Evolutionary conservation across 1,139 yeast genomes (phyloP).

Genomic region (Hemisphaericaspora lyxosophila): DNA sequence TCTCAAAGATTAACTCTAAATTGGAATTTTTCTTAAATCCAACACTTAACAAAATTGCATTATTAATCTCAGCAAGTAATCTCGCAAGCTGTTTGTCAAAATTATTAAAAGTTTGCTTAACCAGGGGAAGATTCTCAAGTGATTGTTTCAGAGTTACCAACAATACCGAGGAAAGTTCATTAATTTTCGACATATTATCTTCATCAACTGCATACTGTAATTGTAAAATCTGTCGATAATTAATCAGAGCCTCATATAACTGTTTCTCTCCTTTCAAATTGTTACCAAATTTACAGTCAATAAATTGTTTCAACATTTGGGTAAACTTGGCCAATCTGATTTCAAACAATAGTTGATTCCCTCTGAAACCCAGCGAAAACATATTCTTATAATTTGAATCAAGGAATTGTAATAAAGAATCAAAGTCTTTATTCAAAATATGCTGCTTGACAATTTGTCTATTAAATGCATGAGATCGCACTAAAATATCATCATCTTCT

Average conservation of each 20-base stretch:
- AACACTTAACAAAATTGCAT: constrained; percentile 26
- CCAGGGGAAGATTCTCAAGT: constrained; percentile 24
- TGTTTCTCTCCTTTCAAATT: constrained; percentile 14
- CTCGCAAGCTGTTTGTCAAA: constrained; percentile 20
- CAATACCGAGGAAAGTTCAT: constrained; percentile 30
- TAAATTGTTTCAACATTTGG: constrained; percentile 22
- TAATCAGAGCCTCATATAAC: constrained; percentile 23
- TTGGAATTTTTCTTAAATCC: constrained; percentile 30
- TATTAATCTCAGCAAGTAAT: constrained; percentile 27
- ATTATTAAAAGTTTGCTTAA: constrained; percentile 20
- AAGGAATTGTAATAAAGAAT: constrained; percentile 44
- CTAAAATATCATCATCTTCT: constrained; percentile 15
- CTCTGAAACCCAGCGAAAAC: constrained; percentile 30
- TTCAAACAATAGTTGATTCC: constrained; percentile 51
- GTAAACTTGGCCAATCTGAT: constrained; percentile 53
- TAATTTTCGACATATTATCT: constrained; percentile 17
- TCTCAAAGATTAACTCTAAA: constrained; percentile 34
- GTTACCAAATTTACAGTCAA: constrained; percentile 20
- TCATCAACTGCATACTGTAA: constrained; percentile 18
- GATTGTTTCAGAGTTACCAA: constrained; percentile 25
- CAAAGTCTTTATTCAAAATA: constrained; percentile 50
- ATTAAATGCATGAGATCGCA: constrained; percentile 38
- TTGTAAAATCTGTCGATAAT: constrained; percentile 49
- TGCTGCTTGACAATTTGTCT: constrained; percentile 54
- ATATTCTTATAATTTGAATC: constrained; percentile 45